Percentiles rank a stretch among this genome's conserved stretches.
Conservation (phyloP, 345 rosid species). For the Abelmoschus esculentus region DNA sequence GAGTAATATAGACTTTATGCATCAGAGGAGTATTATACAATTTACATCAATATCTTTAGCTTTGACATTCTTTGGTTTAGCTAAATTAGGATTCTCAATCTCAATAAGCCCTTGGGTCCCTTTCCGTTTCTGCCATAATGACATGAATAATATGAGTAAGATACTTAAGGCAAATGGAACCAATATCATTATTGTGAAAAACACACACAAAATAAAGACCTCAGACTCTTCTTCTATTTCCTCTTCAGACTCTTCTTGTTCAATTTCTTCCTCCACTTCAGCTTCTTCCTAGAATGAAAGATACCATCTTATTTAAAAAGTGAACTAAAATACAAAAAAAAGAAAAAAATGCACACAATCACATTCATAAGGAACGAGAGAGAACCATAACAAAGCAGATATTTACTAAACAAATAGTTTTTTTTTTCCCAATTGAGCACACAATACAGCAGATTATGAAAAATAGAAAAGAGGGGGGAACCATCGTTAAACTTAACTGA, state of each 20-base stretch:
- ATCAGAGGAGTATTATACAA: background rate
- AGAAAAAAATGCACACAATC: background rate
- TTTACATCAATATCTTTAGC: conserved; percentile 60
- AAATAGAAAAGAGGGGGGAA: background rate
- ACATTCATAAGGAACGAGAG: background rate
- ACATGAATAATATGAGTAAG: background rate
- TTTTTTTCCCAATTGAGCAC: background rate
- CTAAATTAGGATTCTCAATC: conserved; percentile 84
- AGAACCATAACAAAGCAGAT: background rate
- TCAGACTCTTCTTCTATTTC: conserved; percentile 42
- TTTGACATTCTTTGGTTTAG: conserved; percentile 54
- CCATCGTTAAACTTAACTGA: background rate
- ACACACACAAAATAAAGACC: conserved; percentile 15
- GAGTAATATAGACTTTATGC: background rate
- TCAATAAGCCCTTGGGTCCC: conserved; percentile 72
- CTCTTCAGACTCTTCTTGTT: conserved; percentile 29
- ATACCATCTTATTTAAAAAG: background rate
- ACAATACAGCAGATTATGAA: background rate
- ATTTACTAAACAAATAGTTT: background rate
- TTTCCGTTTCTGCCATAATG: conserved; percentile 54
- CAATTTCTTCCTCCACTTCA: conserved; percentile 28
- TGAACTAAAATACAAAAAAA: background rate
- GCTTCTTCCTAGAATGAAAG: conserved; percentile 31
- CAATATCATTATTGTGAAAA: background rate
- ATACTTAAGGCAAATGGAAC: background rate